Conservation (phyloP, 305 asterid species). For the Lippia alba region DNA sequence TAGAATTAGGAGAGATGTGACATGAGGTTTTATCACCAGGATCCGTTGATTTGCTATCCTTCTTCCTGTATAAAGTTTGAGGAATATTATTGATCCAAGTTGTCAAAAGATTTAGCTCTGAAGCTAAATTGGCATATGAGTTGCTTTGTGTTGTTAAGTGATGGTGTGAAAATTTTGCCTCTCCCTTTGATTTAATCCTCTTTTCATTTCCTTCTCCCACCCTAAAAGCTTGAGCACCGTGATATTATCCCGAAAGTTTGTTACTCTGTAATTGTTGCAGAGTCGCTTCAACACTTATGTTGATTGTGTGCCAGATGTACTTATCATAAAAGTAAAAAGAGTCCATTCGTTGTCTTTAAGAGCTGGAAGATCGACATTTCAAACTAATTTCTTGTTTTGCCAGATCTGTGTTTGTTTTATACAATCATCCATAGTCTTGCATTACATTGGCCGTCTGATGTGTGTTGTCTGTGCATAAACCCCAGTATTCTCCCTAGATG, state of each 20-base stretch:
- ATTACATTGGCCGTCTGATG: not conserved
- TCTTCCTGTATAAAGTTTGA: not conserved
- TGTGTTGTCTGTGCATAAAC: not conserved
- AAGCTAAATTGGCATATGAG: not conserved
- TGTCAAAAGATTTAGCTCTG: not conserved
- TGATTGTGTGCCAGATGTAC: no score
- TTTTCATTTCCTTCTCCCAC: conserved; percentile 1
- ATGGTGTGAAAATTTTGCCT: not conserved
- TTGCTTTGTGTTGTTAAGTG: conserved; percentile 12
- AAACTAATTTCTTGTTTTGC: not conserved
- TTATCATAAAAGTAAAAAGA: no score
- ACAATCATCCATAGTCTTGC: not conserved
- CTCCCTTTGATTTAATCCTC: not conserved
- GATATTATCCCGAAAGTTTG: conserved; percentile 1
- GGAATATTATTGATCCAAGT: not conserved
- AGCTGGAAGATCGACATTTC: not conserved
- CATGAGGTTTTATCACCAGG: not conserved
- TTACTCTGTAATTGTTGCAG: not conserved
- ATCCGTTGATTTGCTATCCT: not conserved
- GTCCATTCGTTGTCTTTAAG: not conserved
- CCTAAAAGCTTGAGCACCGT: not conserved
- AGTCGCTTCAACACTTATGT: not conserved
- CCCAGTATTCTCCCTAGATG: not conserved
- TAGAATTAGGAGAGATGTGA: no score
- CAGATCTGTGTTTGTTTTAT: not conserved